Evolutionary conservation across 1,284 basidiomycete genomes (phyloP).

Genomic region (Apiotrichum siamense): DNA sequence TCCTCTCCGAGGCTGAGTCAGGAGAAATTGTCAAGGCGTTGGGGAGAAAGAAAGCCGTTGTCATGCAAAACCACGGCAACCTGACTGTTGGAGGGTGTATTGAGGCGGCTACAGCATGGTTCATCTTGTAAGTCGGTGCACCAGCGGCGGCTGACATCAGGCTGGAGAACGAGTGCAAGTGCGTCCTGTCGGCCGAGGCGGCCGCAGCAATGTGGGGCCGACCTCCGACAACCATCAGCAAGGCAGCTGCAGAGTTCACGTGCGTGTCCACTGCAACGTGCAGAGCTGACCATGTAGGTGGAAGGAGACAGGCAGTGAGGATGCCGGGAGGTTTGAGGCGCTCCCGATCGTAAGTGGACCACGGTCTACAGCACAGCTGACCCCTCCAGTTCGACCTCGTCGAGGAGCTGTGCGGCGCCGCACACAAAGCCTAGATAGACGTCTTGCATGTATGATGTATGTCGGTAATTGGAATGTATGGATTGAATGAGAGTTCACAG

Average conservation of each 20-base stretch:
- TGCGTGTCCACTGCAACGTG: slow-evolving; percentile 1
- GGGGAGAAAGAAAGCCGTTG: slow-evolving; percentile 48
- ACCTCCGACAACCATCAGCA: slow-evolving; percentile 13
- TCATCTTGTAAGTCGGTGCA: slow-evolving; percentile 23
- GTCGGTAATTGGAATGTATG: too few relatives aligned
- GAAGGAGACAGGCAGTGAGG: slow-evolving; percentile 26
- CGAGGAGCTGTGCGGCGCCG: slow-evolving; percentile 22
- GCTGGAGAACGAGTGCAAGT: slow-evolving; percentile 29
- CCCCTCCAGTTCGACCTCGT: slow-evolving; percentile 30
- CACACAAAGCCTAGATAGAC: slow-evolving; percentile 11
- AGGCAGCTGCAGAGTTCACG: slow-evolving; percentile 27
- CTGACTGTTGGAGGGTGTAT: slow-evolving; percentile 49
- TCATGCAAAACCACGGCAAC: slow-evolving; percentile 58
- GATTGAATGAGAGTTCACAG: too few relatives aligned
- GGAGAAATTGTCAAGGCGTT: slow-evolving; percentile 54
- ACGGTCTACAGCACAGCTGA: background rate
- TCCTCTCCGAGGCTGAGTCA: slow-evolving; percentile 57
- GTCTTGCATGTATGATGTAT: too few relatives aligned
- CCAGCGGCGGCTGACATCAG: slow-evolving; percentile 6
- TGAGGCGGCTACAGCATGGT: slow-evolving; percentile 26
- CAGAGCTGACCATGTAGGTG: slow-evolving; percentile 7
- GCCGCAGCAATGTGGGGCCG: slow-evolving; percentile 22
- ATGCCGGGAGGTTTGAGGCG: slow-evolving; percentile 26
- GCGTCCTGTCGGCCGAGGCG: slow-evolving; percentile 23
- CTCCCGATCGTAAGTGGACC: slow-evolving; percentile 22